Conservation (phyloP, 495 filamentous ascomycete genomes). For the Podospora tetraspora region DNA sequence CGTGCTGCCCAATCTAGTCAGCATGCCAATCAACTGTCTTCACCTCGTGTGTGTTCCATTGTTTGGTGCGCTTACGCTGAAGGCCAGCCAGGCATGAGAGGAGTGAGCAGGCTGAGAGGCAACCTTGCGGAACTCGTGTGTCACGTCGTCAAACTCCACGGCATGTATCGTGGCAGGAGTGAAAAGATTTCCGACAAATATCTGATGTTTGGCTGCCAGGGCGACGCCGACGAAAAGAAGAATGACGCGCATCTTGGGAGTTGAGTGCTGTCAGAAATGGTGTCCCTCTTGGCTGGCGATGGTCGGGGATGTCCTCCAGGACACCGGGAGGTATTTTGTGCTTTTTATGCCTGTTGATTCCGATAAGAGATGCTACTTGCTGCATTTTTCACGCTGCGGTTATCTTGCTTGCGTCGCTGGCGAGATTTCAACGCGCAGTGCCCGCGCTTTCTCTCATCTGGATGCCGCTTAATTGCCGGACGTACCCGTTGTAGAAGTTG, state of each 20-base stretch:
- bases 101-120: conserved; percentile 19
- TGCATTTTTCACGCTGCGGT: neutral
- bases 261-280: too few relatives aligned
- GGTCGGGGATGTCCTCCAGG: too few relatives aligned
- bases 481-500: neutral
- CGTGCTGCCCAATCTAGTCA: conserved; percentile 20
- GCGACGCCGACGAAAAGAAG: neutral
- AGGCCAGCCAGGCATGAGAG: conserved; percentile 32
- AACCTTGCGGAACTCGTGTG: conserved; percentile 17
- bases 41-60: neutral
- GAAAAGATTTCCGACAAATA: conserved; percentile 18
- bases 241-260: neutral
- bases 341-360: neutral
- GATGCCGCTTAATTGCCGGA: neutral
- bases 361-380: neutral
- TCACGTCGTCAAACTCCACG: conserved; percentile 31
- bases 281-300: too few relatives aligned
- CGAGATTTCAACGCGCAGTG: neutral
- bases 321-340: too few relatives aligned
- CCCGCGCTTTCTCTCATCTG: neutral
- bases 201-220: conserved; percentile 6
- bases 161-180: conserved; percentile 17
- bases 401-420: neutral
- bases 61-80: conserved; percentile 24
- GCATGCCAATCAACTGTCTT: too few relatives aligned